Percentiles rank a stretch among this genome's conserved stretches.
phyloP scores from a whole-genome alignment of 2,329 filamentous ascomycete genomes.

The Parascedosporium putredinis region DNA sequence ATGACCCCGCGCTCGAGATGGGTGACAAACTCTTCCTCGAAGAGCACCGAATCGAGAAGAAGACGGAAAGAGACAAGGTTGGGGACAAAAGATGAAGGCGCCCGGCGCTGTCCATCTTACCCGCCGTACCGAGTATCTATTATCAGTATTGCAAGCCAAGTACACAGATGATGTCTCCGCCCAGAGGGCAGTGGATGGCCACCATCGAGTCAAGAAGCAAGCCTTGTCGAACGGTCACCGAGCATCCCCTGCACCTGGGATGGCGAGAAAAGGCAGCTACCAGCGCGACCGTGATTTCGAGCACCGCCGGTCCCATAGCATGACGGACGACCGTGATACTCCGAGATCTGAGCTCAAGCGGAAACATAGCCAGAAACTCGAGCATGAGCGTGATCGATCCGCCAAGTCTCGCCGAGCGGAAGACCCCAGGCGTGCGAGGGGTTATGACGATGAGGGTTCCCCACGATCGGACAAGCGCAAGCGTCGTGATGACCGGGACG shows the following conservation, averaged over 20 bases:
- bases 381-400: constrained; percentile 32
- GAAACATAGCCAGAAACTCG: constrained; percentile 42
- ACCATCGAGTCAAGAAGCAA: constrained; percentile 83
- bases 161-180: constrained; percentile 67
- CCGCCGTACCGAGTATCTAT: constrained; percentile 83
- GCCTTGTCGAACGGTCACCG: constrained; percentile 48
- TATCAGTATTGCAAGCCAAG: constrained; percentile 85
- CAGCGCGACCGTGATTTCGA: constrained; percentile 36
- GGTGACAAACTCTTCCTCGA: constrained; percentile 90
- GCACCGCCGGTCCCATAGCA: constrained; percentile 39
- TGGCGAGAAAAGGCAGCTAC: constrained; percentile 35
- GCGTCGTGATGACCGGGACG: constrained; percentile 12
- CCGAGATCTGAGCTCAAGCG: constrained; percentile 48
- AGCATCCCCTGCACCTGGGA: constrained; percentile 56
- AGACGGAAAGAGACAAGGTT: constrained; percentile 75
- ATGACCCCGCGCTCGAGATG: constrained; percentile 79
- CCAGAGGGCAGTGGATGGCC: constrained; percentile 77
- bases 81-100: constrained; percentile 78
- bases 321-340: constrained; percentile 39
- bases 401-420: constrained; percentile 44
- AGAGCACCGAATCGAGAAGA: constrained; percentile 96
- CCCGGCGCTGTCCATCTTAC: constrained; percentile 97
- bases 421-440: constrained; percentile 14
- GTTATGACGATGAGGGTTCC: constrained; percentile 28
- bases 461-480: constrained; percentile 11